Conservation (phyloP, 2,329 filamentous ascomycete genomes). For the Xylariaceae sp. region DNA sequence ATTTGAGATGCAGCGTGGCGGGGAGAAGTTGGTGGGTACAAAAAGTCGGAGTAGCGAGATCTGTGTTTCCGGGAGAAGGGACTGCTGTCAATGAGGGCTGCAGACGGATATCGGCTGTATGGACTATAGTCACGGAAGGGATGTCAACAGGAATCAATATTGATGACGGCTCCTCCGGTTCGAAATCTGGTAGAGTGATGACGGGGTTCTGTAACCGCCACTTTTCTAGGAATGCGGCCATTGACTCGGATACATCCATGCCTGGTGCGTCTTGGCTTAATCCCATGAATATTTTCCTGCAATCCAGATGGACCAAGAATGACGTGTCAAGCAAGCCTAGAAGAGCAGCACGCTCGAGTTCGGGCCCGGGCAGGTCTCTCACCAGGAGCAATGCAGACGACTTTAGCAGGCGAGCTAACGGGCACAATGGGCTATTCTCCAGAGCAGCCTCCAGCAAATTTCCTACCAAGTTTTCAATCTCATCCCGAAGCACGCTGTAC, state of each 20-base stretch:
- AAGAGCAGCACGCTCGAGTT: slow-evolving; percentile 55
- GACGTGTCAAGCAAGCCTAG: slow-evolving; percentile 48
- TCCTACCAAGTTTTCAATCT: slow-evolving; percentile 55
- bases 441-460: slow-evolving; percentile 40
- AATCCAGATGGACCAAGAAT: slow-evolving; percentile 43
- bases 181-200: slow-evolving; percentile 29
- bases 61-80: slow-evolving; percentile 23
- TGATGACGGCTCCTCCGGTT: slow-evolving; percentile 47
- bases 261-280: slow-evolving; percentile 41
- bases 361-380: slow-evolving; percentile 43
- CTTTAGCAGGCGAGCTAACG: slow-evolving; percentile 46
- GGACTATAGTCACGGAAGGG: slow-evolving; percentile 75
- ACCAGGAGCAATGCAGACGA: slow-evolving; percentile 43
- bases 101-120: slow-evolving; percentile 68
- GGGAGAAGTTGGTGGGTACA: slow-evolving; percentile 62
- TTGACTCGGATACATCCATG: slow-evolving; percentile 28
- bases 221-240: slow-evolving; percentile 33
- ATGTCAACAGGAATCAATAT: slow-evolving; percentile 90
- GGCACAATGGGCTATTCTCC: slow-evolving; percentile 37
- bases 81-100: slow-evolving; percentile 31
- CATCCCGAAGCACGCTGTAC: slow-evolving; percentile 73
- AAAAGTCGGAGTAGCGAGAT: slow-evolving; percentile 37
- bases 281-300: slow-evolving; percentile 48
- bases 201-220: slow-evolving; percentile 37
- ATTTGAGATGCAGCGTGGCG: slow-evolving; percentile 58